These are phyloP conservation scores for Xerophyta viscosa DNA, from an alignment of 106 monocot species.

Conservation along the genomic window DNA sequence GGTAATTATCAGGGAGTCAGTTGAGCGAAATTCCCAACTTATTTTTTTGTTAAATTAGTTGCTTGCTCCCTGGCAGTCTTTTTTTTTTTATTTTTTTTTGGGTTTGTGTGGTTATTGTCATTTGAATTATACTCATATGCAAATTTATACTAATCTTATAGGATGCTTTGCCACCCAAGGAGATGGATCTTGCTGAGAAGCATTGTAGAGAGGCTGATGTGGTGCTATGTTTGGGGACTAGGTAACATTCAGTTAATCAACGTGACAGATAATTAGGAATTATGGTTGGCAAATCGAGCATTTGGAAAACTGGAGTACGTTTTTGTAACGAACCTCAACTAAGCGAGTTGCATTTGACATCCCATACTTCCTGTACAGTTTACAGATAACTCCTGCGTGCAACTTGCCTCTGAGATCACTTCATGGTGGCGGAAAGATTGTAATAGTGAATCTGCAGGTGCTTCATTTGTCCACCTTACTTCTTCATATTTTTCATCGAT, in stretches of 20 bases:
- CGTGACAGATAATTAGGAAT: too few species aligned
- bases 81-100: too few species aligned
- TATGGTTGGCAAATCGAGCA: too few species aligned
- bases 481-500: too few species aligned
- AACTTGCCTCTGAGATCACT: conserved; percentile 80
- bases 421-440: conserved; percentile 79
- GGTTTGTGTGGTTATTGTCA: neutral
- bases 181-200: conserved; percentile 86
- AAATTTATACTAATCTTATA: conserved; percentile 34
- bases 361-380: conserved; percentile 38
- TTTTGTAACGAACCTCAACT: too few species aligned
- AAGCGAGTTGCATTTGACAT: neutral
- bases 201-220: conserved; percentile 85
- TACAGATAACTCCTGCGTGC: conserved; percentile 99
- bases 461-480: neutral
- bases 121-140: too few species aligned
- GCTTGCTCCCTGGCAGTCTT: too few species aligned
- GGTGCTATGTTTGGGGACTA: conserved; percentile 89
- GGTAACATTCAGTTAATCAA: conserved; percentile 33
- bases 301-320: too few species aligned
- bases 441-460: conserved; percentile 99
- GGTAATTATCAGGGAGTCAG: too few species aligned
- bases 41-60: too few species aligned
- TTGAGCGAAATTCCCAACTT: too few species aligned
- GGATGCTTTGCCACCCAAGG: conserved; percentile 92